phyloP scores from a whole-genome alignment of 2,329 filamentous ascomycete species.

The Fusarium coffeatum region DNA sequence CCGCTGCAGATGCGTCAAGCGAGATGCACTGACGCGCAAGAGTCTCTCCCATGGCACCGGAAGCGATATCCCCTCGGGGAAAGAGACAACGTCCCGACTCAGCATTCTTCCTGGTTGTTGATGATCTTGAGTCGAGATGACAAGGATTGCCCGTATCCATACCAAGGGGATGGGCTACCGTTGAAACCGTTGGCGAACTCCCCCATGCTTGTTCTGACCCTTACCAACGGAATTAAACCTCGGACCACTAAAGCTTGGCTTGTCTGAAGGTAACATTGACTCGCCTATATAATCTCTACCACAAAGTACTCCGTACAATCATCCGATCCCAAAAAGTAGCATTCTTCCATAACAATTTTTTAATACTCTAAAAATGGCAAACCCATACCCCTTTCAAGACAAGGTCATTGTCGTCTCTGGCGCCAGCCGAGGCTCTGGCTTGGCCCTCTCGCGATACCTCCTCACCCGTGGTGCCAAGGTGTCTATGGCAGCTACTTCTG shows the following conservation, averaged over 20 bases:
- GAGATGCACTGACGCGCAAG: neutral
- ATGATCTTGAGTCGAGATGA: neutral
- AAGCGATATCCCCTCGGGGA: neutral
- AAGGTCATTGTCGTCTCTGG: slow-evolving; percentile 75
- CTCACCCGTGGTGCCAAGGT: slow-evolving; percentile 55
- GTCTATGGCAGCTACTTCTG: slow-evolving; percentile 47
- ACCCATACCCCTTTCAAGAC: slow-evolving; percentile 41
- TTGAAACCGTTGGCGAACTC: neutral
- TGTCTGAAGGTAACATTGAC: neutral
- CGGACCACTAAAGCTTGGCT: neutral
- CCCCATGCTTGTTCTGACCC: neutral
- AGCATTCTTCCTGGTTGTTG: neutral
- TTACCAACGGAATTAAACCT: neutral
- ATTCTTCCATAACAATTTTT: neutral
- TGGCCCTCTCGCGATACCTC: slow-evolving; percentile 62
- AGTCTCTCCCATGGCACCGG: slow-evolving; percentile 7
- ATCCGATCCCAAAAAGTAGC: neutral
- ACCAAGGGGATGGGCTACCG: neutral
- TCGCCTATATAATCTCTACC: slow-evolving; percentile 24
- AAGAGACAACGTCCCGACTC: slow-evolving; percentile 19
- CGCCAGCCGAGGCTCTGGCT: slow-evolving; percentile 67
- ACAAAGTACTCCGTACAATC: neutral
- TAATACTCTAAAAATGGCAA: slow-evolving; percentile 29
- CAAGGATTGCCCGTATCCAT: neutral
- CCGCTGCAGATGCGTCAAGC: neutral